Conservation (phyloP, 1,284 basidiomycete species). For the Tranzscheliella williamsii region DNA sequence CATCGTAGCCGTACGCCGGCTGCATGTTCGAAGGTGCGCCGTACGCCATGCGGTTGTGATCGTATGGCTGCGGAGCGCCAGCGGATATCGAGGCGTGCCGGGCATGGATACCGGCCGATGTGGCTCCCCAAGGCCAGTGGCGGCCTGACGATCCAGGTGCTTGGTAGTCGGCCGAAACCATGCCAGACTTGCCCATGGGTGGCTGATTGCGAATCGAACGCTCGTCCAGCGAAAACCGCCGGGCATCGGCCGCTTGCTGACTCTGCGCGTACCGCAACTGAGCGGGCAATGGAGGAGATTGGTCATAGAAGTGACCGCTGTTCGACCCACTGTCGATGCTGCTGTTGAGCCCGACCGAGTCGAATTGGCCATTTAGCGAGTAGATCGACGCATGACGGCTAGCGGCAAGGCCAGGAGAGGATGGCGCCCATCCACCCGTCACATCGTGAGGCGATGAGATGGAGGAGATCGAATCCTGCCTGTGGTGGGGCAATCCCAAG, state of each 20-base stretch:
- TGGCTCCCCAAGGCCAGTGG: slow-evolving; percentile 40
- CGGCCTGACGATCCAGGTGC: slow-evolving; percentile 26
- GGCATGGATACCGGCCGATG: slow-evolving; percentile 20
- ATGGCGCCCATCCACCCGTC: slow-evolving; percentile 33
- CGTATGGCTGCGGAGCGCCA: slow-evolving; percentile 31
- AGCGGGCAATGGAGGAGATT: slow-evolving; percentile 34
- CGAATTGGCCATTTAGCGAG: slow-evolving; percentile 41
- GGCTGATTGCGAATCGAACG: slow-evolving; percentile 35
- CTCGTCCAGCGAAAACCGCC: slow-evolving; percentile 42
- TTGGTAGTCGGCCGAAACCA: slow-evolving; percentile 37
- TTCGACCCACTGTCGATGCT: slow-evolving; percentile 34
- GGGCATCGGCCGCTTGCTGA: slow-evolving; percentile 28
- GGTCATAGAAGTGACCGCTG: slow-evolving; percentile 36
- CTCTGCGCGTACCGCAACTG: slow-evolving; percentile 38
- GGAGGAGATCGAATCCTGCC: slow-evolving; percentile 36
- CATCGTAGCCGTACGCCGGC: slow-evolving; percentile 28
- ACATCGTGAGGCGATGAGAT: slow-evolving; percentile 40
- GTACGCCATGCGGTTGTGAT: slow-evolving; percentile 35
- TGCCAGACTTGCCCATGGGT: slow-evolving; percentile 29
- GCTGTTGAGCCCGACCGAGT: slow-evolving; percentile 33
- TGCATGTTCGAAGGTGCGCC: slow-evolving; percentile 22
- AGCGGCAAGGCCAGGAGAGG: slow-evolving; percentile 30
- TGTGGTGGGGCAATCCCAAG: slow-evolving; percentile 32
- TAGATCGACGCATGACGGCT: slow-evolving; percentile 42
- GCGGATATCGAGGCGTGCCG: slow-evolving; percentile 40